These are phyloP conservation scores for Aspergillus clavatus DNA, from an alignment of 2,329 filamentous ascomycete genomes.

Conservation along the genomic window DNA sequence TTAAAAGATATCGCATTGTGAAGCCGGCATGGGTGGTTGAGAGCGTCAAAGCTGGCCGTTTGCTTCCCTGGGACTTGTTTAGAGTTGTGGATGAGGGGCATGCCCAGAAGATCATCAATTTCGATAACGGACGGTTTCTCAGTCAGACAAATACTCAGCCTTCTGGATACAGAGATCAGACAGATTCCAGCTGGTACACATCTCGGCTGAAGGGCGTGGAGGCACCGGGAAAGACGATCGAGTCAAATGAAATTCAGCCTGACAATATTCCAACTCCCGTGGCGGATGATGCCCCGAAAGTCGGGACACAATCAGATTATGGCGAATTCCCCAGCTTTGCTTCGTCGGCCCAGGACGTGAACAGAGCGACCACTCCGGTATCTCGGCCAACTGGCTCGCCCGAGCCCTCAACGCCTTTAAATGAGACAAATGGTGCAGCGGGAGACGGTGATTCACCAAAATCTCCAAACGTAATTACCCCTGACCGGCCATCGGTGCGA, in stretches of 20 bases:
- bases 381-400: background rate
- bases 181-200: slow-evolving; percentile 76
- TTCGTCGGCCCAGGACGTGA: slow-evolving; percentile 14
- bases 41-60: slow-evolving; percentile 71
- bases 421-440: background rate
- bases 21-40: slow-evolving; percentile 94
- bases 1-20: slow-evolving; percentile 80
- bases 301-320: slow-evolving; percentile 41
- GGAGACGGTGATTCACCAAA: slow-evolving; percentile 1
- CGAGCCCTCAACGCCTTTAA: background rate
- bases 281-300: slow-evolving; percentile 21
- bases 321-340: slow-evolving; percentile 36
- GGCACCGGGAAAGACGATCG: slow-evolving; percentile 23
- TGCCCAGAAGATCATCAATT: slow-evolving; percentile 70
- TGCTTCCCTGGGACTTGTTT: slow-evolving; percentile 83
- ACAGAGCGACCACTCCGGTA: background rate
- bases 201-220: slow-evolving; percentile 55
- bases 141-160: slow-evolving; percentile 60
- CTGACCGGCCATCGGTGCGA: slow-evolving; percentile 16
- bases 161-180: slow-evolving; percentile 73
- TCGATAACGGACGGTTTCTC: slow-evolving; percentile 59
- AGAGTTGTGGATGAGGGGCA: slow-evolving; percentile 79
- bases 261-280: background rate
- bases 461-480: slow-evolving; percentile 2
- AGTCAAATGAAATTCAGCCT: slow-evolving; percentile 14